These are phyloP conservation scores for Apiotrichum laibachii DNA, from an alignment of 1,284 basidiomycete species.

Conservation along the genomic window DNA sequence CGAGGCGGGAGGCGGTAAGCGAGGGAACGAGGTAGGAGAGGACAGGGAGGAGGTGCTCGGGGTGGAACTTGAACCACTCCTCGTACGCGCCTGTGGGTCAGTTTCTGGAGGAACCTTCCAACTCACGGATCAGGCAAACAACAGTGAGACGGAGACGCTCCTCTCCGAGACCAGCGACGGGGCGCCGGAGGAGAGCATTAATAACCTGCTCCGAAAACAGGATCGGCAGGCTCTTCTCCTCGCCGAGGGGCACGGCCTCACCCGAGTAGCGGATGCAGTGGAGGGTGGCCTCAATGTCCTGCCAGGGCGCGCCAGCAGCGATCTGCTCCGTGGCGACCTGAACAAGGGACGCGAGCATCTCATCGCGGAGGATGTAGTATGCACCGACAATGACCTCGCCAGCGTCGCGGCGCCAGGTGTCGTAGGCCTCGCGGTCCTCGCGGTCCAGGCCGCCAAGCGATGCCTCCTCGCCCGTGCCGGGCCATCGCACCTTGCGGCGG, in stretches of 20 bases:
- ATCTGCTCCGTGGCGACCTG: constrained; percentile 59
- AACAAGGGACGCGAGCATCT: constrained; percentile 71
- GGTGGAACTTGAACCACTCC: constrained; percentile 70
- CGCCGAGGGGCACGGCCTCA: constrained; percentile 76
- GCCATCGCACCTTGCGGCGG: constrained; percentile 72
- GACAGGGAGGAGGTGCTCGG: constrained; percentile 54
- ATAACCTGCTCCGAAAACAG: constrained; percentile 70
- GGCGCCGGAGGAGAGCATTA: constrained; percentile 50
- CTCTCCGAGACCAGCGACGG: constrained; percentile 49
- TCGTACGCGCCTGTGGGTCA: constrained; percentile 58
- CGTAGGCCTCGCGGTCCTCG: constrained; percentile 51
- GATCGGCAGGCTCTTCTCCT: constrained; percentile 61
- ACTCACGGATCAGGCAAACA: constrained; percentile 62
- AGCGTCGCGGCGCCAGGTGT: constrained; percentile 72
- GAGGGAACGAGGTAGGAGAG: constrained; percentile 66
- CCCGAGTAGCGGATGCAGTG: constrained; percentile 80
- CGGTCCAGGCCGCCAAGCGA: constrained; percentile 60
- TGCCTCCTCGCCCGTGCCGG: constrained; percentile 51
- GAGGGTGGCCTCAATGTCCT: constrained; percentile 75
- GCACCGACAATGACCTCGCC: constrained; percentile 88
- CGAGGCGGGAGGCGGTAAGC: constrained; percentile 61
- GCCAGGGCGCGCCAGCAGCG: constrained; percentile 32
- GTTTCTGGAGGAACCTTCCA: constrained; percentile 32
- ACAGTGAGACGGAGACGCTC: constrained; percentile 69
- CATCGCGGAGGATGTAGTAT: constrained; percentile 79